Evolutionary conservation across 2,329 filamentous ascomycete genomes (phyloP).

Genomic region (Arthrobotrys iridis): DNA sequence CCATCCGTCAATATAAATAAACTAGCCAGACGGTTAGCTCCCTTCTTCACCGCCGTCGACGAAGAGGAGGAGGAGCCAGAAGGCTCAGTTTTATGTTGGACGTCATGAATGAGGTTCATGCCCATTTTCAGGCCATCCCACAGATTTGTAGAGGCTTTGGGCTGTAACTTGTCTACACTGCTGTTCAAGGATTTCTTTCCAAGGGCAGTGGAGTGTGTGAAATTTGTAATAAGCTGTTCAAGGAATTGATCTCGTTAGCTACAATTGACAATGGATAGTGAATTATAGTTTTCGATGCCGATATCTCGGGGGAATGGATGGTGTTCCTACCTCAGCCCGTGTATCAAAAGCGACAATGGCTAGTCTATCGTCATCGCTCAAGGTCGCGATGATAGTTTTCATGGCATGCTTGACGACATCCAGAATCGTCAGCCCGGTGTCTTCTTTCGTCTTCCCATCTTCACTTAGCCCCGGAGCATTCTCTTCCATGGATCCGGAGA

Average conservation of each 20-base stretch:
- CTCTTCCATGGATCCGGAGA: slow-evolving; percentile 69
- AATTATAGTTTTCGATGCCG: too few species aligned
- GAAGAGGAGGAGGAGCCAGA: slow-evolving; percentile 19
- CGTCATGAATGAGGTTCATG: slow-evolving; percentile 64
- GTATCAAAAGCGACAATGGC: slow-evolving; percentile 69
- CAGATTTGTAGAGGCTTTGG: slow-evolving; percentile 66
- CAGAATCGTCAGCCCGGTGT: slow-evolving; percentile 67
- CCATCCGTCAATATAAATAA: slow-evolving; percentile 60
- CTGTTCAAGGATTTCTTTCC: slow-evolving; percentile 64
- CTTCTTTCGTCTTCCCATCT: slow-evolving; percentile 60
- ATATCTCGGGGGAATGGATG: slow-evolving; percentile 1
- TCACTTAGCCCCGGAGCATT: slow-evolving; percentile 64
- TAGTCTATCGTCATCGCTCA: slow-evolving; percentile 68
- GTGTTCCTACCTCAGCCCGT: slow-evolving; percentile 59
- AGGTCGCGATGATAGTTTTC: slow-evolving; percentile 68
- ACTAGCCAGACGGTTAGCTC: slow-evolving; percentile 57
- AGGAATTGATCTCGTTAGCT: not conserved
- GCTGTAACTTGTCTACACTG: slow-evolving; percentile 64
- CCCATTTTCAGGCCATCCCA: slow-evolving; percentile 69
- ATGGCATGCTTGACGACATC: slow-evolving; percentile 72
- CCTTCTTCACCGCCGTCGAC: slow-evolving; percentile 38
- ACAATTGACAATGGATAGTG: not conserved
- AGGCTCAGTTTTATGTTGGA: slow-evolving; percentile 56
- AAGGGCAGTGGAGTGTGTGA: slow-evolving; percentile 64
- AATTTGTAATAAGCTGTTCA: slow-evolving; percentile 61